Percentiles rank a stretch among this genome's conserved stretches.
Evolutionary conservation across 2,329 filamentous ascomycete species (phyloP).

Genomic region (Aspergillus awamori): DNA sequence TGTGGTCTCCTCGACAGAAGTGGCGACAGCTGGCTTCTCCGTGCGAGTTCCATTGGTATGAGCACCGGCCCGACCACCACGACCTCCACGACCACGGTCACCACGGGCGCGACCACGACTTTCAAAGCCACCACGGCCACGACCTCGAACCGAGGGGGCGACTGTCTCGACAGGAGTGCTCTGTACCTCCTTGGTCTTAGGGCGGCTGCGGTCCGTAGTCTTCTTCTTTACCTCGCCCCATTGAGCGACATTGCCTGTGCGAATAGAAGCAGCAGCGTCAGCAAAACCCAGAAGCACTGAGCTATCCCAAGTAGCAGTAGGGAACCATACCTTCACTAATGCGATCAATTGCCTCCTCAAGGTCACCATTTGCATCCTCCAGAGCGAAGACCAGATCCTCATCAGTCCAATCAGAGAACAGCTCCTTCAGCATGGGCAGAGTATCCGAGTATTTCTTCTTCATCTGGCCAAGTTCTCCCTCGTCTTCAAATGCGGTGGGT

Average conservation of each 20-base stretch:
- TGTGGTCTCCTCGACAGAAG: constrained; percentile 15
- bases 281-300: constrained; percentile 2
- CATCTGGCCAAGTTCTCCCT: constrained; percentile 87
- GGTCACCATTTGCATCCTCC: constrained; percentile 66
- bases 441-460: constrained; percentile 85
- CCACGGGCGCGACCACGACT: constrained; percentile 50
- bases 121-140: constrained; percentile 52
- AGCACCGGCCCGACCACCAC: constrained; percentile 48
- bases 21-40: constrained; percentile 32
- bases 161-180: constrained; percentile 38
- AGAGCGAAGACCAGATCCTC: constrained; percentile 92
- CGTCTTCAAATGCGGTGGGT: constrained; percentile 69
- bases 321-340: constrained; percentile 51
- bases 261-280: constrained; percentile 15
- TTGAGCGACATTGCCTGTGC: constrained; percentile 53
- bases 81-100: constrained; percentile 52
- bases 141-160: constrained; percentile 41
- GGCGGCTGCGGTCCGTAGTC: constrained; percentile 48
- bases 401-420: constrained; percentile 95
- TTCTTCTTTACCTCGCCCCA: constrained; percentile 59
- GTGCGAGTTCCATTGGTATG: constrained; percentile 48
- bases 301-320: constrained; percentile 1
- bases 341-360: constrained; percentile 53
- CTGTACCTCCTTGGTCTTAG: constrained; percentile 51
- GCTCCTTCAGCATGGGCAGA: constrained; percentile 80